Conservation (phyloP, 2,329 filamentous ascomycete genomes). For the Hymenoscyphus infarciens region DNA sequence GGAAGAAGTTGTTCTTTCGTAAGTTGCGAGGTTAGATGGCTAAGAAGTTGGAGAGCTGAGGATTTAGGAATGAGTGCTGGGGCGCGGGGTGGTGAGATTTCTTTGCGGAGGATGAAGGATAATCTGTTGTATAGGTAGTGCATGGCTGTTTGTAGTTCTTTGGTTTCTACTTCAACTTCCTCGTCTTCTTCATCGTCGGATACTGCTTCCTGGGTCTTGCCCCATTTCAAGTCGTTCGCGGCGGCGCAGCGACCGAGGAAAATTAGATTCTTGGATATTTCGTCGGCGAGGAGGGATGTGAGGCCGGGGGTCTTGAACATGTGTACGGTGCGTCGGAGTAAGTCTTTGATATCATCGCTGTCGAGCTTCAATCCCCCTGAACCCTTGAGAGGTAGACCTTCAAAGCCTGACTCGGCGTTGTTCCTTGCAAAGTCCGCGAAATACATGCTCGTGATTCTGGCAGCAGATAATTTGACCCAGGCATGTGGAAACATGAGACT, state of each 20-base stretch:
- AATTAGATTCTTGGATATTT: constrained; percentile 75
- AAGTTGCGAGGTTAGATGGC: constrained; percentile 63
- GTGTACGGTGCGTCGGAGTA: constrained; percentile 48
- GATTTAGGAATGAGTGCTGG: constrained; percentile 69
- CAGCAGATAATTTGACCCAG: constrained; percentile 72
- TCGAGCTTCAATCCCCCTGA: constrained; percentile 68
- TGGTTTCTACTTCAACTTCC: constrained; percentile 45
- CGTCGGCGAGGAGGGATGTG: constrained; percentile 71
- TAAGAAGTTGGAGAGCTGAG: constrained; percentile 70
- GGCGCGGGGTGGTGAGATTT: constrained; percentile 59
- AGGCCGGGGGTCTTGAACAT: constrained; percentile 61
- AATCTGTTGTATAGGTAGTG: constrained; percentile 76
- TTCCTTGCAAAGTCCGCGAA: constrained; percentile 73
- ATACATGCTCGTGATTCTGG: constrained; percentile 71
- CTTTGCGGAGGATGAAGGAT: constrained; percentile 73
- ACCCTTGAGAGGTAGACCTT: constrained; percentile 59
- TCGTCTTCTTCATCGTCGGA: constrained; percentile 41
- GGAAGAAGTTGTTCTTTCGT: constrained; percentile 54
- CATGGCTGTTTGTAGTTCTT: constrained; percentile 49
- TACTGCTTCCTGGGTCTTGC: constrained; percentile 41
- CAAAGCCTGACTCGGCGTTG: constrained; percentile 50
- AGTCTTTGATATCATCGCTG: constrained; percentile 59
- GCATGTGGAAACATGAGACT: constrained; percentile 70
- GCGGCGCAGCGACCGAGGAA: constrained; percentile 70
- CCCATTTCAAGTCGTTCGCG: constrained; percentile 52